Evolutionary conservation across 208 protist species (phyloP).

Genomic region (Leishmania gerbilli): DNA sequence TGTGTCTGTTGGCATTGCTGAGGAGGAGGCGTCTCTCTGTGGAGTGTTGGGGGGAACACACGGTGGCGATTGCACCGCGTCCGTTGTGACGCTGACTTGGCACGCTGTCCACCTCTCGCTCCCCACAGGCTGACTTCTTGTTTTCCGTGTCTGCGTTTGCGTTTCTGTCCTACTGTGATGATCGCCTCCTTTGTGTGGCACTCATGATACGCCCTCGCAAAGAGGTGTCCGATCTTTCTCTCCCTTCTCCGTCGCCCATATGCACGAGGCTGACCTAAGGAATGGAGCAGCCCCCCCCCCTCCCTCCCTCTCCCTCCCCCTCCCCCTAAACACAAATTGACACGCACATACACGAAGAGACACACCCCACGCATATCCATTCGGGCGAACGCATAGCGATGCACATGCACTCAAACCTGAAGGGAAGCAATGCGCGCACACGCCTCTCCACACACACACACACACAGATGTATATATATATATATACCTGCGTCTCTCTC

Average conservation of each 20-base stretch:
- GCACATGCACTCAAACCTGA: not conserved
- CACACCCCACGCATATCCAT: not conserved
- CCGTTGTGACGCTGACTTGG: not conserved
- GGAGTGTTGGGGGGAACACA: not conserved
- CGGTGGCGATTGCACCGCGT: not conserved
- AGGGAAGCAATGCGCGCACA: not conserved
- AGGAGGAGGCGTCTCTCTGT: not conserved
- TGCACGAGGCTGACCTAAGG: not conserved
- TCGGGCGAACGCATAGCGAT: not conserved
- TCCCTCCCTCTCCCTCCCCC: not conserved
- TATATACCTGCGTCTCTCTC: not conserved
- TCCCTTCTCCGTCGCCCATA: not conserved
- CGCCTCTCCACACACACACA: not conserved
- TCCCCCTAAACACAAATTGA: not conserved
- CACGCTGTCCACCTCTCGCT: not conserved
- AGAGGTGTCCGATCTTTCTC: not conserved
- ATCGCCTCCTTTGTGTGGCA: not conserved
- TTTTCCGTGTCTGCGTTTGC: not conserved
- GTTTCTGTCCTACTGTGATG: not conserved
- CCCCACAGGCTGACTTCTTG: not conserved
- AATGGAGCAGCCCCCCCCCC: not conserved
- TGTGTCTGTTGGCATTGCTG: not conserved
- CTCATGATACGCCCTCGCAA: not conserved
- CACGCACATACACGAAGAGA: not conserved
- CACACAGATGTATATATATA: no score